Conservation (phyloP, 805 yeast species). For the Priceomyces medius region DNA sequence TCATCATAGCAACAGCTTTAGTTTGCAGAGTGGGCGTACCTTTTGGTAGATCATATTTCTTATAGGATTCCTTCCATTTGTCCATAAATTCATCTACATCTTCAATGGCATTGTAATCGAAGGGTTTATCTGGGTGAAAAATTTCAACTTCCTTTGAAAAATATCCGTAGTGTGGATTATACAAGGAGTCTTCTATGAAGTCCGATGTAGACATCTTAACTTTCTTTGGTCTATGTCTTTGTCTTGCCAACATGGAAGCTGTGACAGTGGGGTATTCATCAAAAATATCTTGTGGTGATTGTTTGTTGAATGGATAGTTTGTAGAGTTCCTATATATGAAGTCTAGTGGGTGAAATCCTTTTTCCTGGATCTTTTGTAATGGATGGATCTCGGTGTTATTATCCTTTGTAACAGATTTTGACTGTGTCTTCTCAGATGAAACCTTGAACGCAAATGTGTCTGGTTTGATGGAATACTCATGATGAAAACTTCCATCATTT, state of each 20-base stretch:
- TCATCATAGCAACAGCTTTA: conserved; percentile 1
- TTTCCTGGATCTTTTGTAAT: conserved; percentile 17
- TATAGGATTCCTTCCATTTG: conserved; percentile 64
- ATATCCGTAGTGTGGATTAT: conserved; percentile 81
- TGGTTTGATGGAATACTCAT: conserved; percentile 45
- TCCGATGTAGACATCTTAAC: conserved; percentile 74
- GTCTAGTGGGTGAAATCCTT: conserved; percentile 25
- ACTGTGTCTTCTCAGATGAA: conserved; percentile 13
- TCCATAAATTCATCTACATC: conserved; percentile 71
- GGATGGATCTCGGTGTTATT: conserved; percentile 18
- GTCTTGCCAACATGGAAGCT: conserved; percentile 30
- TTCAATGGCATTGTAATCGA: conserved; percentile 54
- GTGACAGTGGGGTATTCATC: conserved; percentile 34
- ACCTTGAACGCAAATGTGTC: conserved; percentile 46
- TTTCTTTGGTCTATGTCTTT: conserved; percentile 51
- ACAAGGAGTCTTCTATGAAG: conserved; percentile 81
- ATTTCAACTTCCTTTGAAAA: conserved; percentile 77
- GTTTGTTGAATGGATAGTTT: conserved; percentile 39
- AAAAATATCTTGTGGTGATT: conserved; percentile 40
- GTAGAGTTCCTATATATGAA: conserved; percentile 39
- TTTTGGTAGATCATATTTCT: conserved; percentile 38
- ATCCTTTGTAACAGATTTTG: neutral
- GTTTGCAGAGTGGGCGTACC: conserved; percentile 4
- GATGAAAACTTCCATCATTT: conserved; percentile 22
- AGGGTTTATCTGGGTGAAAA: conserved; percentile 64